phyloP scores from a whole-genome alignment of 805 yeast genomes.

The Metschnikowia santaceciliae region DNA sequence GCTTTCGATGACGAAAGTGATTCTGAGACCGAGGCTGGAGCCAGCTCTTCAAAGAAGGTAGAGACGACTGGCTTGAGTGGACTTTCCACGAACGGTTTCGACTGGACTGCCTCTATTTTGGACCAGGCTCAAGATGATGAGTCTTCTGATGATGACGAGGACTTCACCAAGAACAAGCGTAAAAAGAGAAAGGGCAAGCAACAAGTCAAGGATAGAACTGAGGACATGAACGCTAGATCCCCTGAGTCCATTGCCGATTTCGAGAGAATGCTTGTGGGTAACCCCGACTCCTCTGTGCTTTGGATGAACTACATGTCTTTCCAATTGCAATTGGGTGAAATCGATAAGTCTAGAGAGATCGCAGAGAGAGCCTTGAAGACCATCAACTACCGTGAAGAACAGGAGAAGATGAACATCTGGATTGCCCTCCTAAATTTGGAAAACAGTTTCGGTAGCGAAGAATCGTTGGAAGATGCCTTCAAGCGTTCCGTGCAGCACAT shows the following conservation, averaged over 20 bases:
- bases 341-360: constrained; percentile 90
- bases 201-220: constrained; percentile 74
- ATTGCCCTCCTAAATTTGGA: constrained; percentile 92
- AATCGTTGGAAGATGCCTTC: constrained; percentile 74
- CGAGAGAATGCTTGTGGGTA: constrained; percentile 86
- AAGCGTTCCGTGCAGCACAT: constrained; percentile 83
- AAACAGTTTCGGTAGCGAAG: constrained; percentile 86
- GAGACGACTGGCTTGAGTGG: background rate
- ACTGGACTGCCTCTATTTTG: constrained; percentile 90
- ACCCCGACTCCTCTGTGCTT: constrained; percentile 86
- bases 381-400: constrained; percentile 86
- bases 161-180: constrained; percentile 47
- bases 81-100: constrained; percentile 75
- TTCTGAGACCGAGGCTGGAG: constrained; percentile 27
- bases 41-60: constrained; percentile 13
- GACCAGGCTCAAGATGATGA: constrained; percentile 69
- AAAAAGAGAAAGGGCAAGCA: constrained; percentile 47
- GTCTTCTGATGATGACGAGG: constrained; percentile 53
- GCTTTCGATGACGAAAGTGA: constrained; percentile 28
- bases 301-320: constrained; percentile 99
- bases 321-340: constrained; percentile 90
- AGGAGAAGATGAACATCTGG: constrained; percentile 92
- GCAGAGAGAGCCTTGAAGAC: constrained; percentile 90
- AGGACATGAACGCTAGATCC: constrained; percentile 73
- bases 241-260: constrained; percentile 92